Evolutionary conservation across 2,329 filamentous ascomycete genomes (phyloP).

Genomic region (Chaetomiaceae sp.): DNA sequence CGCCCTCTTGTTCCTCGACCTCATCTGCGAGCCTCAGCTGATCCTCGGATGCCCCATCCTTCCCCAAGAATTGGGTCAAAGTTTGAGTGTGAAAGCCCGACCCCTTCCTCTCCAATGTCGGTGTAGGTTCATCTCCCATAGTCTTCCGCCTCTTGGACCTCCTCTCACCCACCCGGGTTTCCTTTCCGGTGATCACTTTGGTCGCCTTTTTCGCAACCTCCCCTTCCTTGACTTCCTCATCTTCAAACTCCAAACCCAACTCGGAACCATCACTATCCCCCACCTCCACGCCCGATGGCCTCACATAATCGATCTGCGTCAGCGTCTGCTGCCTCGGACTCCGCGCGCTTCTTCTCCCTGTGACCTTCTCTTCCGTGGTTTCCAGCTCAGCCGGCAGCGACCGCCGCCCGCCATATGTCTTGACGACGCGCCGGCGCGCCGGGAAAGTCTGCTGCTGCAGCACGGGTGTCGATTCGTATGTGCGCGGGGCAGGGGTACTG

Average conservation of each 20-base stretch:
- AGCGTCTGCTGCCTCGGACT: slow-evolving; percentile 29
- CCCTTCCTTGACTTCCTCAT: slow-evolving; percentile 11
- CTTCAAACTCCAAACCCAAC: slow-evolving; percentile 1
- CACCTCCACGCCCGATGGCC: slow-evolving; percentile 1
- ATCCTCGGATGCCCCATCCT: slow-evolving; percentile 9
- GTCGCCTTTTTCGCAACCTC: background rate
- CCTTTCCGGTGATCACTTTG: background rate
- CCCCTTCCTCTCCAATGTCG: slow-evolving; percentile 12
- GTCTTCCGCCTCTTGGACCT: slow-evolving; percentile 26
- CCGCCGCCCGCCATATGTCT: slow-evolving; percentile 25
- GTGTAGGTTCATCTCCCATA: slow-evolving; percentile 23
- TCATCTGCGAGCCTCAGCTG: slow-evolving; percentile 21
- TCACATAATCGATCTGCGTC: slow-evolving; percentile 30
- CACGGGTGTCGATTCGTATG: slow-evolving; percentile 24
- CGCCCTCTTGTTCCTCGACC: slow-evolving; percentile 16
- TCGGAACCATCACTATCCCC: too few relatives aligned
- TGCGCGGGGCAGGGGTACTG: slow-evolving; percentile 9
- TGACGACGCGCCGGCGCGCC: slow-evolving; percentile 22
- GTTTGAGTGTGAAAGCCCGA: slow-evolving; percentile 32
- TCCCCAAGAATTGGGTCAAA: slow-evolving; percentile 29
- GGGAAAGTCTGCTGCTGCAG: slow-evolving; percentile 29
- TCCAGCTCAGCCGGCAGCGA: slow-evolving; percentile 10
- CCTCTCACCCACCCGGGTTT: slow-evolving; percentile 3
- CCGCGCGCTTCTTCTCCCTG: background rate
- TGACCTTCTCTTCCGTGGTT: background rate